phyloP scores from a whole-genome alignment of 164 flowering plant species.

The Malania oleifera region DNA sequence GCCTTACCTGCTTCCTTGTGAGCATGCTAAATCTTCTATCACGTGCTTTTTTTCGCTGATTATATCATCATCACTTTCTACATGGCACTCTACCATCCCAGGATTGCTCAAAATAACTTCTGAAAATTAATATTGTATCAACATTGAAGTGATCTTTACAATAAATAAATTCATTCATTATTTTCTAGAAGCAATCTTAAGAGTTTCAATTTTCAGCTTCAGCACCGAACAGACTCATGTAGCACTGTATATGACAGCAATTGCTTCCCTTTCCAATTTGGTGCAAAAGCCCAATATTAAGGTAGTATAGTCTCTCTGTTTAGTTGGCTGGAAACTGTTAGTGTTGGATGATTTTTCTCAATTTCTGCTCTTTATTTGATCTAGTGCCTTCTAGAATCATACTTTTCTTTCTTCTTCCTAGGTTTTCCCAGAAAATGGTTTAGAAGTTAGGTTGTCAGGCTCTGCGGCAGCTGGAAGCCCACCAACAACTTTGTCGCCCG shows the following conservation, averaged over 20 bases:
- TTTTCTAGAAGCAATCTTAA: neutral
- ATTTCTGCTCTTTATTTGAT: constrained; percentile 1
- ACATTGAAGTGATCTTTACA: neutral
- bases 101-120: neutral
- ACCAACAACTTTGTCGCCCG: constrained; percentile 88
- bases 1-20: neutral
- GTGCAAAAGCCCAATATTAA: constrained; percentile 62
- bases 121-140: too few relatives aligned
- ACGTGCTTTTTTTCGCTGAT: neutral
- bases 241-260: constrained; percentile 77
- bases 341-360: neutral
- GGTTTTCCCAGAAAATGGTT: constrained; percentile 68
- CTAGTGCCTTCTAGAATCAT: constrained; percentile 1
- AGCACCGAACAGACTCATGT: constrained; percentile 72
- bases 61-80: neutral
- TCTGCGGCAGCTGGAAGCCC: constrained; percentile 62
- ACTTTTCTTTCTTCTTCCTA: constrained; percentile 20
- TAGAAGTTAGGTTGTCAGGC: constrained; percentile 63
- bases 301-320: constrained; percentile 32
- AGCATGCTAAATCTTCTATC: neutral
- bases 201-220: constrained; percentile 53
- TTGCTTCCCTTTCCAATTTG: constrained; percentile 62
- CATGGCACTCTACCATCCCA: neutral
- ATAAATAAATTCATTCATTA: neutral
- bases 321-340: neutral